phyloP scores from a whole-genome alignment of 2,329 filamentous ascomycete genomes.

The Byssoonygena ceratinophila region DNA sequence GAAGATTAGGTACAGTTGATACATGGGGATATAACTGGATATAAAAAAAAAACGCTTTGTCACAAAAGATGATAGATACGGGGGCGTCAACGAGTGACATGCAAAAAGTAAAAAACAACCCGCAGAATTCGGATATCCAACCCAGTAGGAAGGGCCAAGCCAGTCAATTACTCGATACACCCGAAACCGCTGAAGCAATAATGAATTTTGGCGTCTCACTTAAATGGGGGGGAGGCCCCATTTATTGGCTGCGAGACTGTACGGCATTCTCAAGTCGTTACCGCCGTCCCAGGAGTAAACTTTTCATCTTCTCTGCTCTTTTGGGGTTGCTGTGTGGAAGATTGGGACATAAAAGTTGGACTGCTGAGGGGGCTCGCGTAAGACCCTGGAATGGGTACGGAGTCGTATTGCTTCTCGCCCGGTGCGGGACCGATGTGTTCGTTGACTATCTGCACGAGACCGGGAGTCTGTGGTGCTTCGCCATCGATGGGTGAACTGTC shows the following conservation, averaged over 20 bases:
- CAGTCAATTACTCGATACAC: background rate
- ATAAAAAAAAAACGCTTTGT: background rate
- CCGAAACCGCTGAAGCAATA: background rate
- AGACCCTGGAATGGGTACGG: slow-evolving; percentile 79
- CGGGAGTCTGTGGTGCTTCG: slow-evolving; percentile 9
- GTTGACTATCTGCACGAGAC: slow-evolving; percentile 41
- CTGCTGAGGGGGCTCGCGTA: slow-evolving; percentile 49
- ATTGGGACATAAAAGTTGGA: slow-evolving; percentile 30
- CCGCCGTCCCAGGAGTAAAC: slow-evolving; percentile 9
- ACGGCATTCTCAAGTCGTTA: slow-evolving; percentile 11
- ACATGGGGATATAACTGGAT: background rate
- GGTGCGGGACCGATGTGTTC: slow-evolving; percentile 60
- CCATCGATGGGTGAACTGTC: slow-evolving; percentile 41
- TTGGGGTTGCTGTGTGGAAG: background rate
- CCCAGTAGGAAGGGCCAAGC: too few relatives aligned
- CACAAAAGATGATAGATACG: background rate
- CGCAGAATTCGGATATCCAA: too few relatives aligned
- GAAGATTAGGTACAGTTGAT: slow-evolving; percentile 7
- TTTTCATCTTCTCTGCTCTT: background rate
- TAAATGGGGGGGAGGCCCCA: background rate
- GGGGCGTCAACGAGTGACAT: background rate
- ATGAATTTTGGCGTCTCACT: background rate
- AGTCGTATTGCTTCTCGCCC: slow-evolving; percentile 72
- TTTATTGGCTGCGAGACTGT: slow-evolving; percentile 6
- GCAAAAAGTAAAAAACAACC: too few relatives aligned